A percentile compares a stretch with the other conserved stretches of the same genome.
These are phyloP conservation scores for Pezicula neosporulosa DNA, from an alignment of 2,329 filamentous ascomycete genomes.

Conservation along the genomic window DNA sequence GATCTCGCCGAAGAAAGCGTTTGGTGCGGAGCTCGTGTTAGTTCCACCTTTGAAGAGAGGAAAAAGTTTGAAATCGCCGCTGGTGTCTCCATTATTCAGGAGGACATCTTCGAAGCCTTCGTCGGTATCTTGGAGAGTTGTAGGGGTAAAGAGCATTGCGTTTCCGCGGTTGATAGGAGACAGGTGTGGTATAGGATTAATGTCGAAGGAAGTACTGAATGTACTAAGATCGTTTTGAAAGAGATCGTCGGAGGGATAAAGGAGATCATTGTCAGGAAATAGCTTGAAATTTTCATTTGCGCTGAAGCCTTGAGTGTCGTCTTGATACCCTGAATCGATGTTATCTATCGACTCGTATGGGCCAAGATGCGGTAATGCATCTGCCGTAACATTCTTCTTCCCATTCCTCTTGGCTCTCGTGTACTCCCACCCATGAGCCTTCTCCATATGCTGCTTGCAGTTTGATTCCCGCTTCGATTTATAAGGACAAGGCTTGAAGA, in stretches of 20 bases:
- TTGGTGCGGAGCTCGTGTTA: conserved; percentile 17
- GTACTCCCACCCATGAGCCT: conserved; percentile 88
- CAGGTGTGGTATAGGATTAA: conserved; percentile 47
- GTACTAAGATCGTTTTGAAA: conserved; percentile 29
- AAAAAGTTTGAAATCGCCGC: conserved; percentile 4
- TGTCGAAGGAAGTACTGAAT: conserved; percentile 23
- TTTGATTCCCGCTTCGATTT: conserved; percentile 95
- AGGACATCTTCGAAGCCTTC: conserved; percentile 38
- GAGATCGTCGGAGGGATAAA: conserved; percentile 52
- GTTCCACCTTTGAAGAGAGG: too few relatives aligned
- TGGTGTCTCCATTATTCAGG: conserved; percentile 17
- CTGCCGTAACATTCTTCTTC: too few relatives aligned
- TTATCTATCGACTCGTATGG: conserved; percentile 41
- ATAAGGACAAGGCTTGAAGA: conserved; percentile 82
- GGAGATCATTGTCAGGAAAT: conserved; percentile 54
- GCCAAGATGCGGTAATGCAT: too few relatives aligned
- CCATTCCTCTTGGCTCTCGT: conserved; percentile 90
- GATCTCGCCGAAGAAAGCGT: conserved; percentile 25
- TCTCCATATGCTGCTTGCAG: conserved; percentile 99
- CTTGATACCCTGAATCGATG: too few relatives aligned
- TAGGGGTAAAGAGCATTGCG: conserved; percentile 65
- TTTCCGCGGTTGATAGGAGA: conserved; percentile 68
- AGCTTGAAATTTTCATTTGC: conserved; percentile 53
- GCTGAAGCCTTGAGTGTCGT: too few relatives aligned
- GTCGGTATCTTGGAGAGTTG: conserved; percentile 58